Percentiles rank a stretch among this genome's conserved stretches.
These are phyloP conservation scores for Trametes villosa DNA, from an alignment of 768 basidiomycete genomes.

Conservation along the genomic window DNA sequence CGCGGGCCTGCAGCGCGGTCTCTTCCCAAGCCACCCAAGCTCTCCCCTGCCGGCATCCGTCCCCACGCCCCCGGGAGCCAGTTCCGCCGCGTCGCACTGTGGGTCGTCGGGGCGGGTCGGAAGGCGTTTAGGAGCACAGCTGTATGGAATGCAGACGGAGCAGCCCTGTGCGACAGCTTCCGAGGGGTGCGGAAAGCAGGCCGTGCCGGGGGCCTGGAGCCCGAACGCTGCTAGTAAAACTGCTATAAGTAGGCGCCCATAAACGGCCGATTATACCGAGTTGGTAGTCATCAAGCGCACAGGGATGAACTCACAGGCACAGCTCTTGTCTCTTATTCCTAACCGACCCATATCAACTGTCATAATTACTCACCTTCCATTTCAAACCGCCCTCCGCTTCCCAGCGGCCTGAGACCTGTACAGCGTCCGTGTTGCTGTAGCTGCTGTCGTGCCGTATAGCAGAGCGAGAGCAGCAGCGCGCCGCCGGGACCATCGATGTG, in stretches of 20 bases:
- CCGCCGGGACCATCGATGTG: not conserved
- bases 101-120: not conserved
- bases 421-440: not conserved
- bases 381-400: constrained; percentile 9
- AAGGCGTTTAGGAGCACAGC: constrained; percentile 8
- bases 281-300: constrained; percentile 23
- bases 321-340: constrained; percentile 19
- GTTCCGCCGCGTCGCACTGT: not conserved
- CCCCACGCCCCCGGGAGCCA: not conserved
- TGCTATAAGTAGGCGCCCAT: constrained; percentile 29
- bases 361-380: constrained; percentile 11
- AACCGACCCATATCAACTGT: constrained; percentile 22
- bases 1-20: not conserved
- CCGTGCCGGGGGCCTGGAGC: not conserved
- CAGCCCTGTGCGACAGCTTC: not conserved
- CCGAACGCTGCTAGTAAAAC: constrained; percentile 4
- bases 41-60: not conserved
- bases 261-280: constrained; percentile 27
- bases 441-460: too few species aligned
- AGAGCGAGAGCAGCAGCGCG: not conserved
- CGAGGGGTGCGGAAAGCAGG: constrained; percentile 1
- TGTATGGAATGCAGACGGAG: constrained; percentile 18
- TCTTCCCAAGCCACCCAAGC: not conserved
- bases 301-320: constrained; percentile 36
- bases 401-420: constrained; percentile 4